These are phyloP conservation scores for Pseudomonodictys pantanalensis DNA, from an alignment of 495 filamentous ascomycete genomes.

Conservation along the genomic window DNA sequence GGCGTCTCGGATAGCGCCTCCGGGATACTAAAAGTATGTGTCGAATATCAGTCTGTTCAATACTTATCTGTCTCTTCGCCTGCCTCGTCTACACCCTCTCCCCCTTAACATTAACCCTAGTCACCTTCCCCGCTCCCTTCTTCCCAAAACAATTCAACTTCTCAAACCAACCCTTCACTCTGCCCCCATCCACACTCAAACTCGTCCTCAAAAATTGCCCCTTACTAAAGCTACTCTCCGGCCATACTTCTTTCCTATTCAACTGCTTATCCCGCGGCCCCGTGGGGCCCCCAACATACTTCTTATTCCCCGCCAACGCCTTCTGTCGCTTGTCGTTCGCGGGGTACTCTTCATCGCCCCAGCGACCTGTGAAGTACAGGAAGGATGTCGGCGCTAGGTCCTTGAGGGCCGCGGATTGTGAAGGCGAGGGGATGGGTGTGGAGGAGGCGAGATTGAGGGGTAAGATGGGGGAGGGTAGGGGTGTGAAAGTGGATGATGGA, in stretches of 20 bases:
- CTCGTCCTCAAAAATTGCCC: constrained; percentile 7
- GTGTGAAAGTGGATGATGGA: constrained; percentile 24
- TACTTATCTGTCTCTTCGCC: not conserved
- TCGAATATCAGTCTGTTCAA: not conserved
- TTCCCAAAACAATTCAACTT: constrained; percentile 7
- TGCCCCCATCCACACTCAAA: not conserved
- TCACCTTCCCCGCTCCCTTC: constrained; percentile 7
- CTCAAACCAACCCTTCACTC: not conserved
- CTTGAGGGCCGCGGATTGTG: constrained; percentile 30
- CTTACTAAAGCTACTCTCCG: constrained; percentile 14
- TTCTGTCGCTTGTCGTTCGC: constrained; percentile 35
- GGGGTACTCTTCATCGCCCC: constrained; percentile 58
- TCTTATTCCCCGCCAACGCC: constrained; percentile 16
- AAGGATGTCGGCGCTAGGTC: constrained; percentile 46
- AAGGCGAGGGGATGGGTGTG: not conserved
- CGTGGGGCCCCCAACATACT: constrained; percentile 29
- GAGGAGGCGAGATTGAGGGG: constrained; percentile 37
- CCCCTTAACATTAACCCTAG: constrained; percentile 13
- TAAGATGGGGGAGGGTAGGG: not conserved
- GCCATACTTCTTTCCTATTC: constrained; percentile 27
- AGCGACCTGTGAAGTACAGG: constrained; percentile 53
- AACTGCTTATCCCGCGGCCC: constrained; percentile 31
- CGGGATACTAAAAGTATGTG: too few species aligned
- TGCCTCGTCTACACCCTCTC: not conserved
- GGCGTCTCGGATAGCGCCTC: too few species aligned